Base-by-base conservation (phyloP, 2,329 filamentous ascomycete genomes). In the Cryphonectria nitschkei region DNA sequence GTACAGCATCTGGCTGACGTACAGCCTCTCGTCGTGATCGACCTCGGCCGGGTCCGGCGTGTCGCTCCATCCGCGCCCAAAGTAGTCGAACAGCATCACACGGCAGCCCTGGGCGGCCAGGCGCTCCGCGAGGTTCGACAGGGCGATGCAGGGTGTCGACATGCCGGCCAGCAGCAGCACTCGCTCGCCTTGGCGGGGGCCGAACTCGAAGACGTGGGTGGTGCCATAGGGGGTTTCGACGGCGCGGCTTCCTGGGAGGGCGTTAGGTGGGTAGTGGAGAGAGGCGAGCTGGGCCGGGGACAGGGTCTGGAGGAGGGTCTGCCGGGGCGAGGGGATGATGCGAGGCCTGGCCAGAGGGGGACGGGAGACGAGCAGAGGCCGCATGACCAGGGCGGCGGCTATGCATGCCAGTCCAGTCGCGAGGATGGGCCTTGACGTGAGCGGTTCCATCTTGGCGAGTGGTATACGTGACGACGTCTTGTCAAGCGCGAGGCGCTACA, bases 131-230 rank as follows among this genome's bases (percentile, higher is more conserved):
- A 97, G 80, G 61, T 86, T 87, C 37, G 87, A 86, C 22, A 96
- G 84, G 1, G 92, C 90, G 75, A 95, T 87, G 79, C 92, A 94
- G 0, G 93, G 92, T 0, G 93, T 97, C 72, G 90, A 93, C 78
- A 97, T 95, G 61, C 94, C 94, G 78, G 97, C 94, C 11, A 97
- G 84, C 46, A 97, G 85, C 22, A 97, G 80, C 5, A 96, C 90
- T 76, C 92, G 95, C 62, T 87, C 85, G 9, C 94, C 94, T 68
- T 88, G 80, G 66, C 89, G 86, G 0, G 93, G 92, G 1, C 94
- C 94, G 82, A 92, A 97, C 82, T 97, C 94, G 78, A 96, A 96
- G 32, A 93, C 91, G 52, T 92, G 85, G 68, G 94, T 90, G 46
- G 85, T 89, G 65, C 94, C 93, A 78, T 93, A 95, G 77, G 91